Evolutionary conservation across 495 filamentous ascomycete species (phyloP), one percentile per base, ranked within the genome.

Genomic region (Xylaria venustula): DNA sequence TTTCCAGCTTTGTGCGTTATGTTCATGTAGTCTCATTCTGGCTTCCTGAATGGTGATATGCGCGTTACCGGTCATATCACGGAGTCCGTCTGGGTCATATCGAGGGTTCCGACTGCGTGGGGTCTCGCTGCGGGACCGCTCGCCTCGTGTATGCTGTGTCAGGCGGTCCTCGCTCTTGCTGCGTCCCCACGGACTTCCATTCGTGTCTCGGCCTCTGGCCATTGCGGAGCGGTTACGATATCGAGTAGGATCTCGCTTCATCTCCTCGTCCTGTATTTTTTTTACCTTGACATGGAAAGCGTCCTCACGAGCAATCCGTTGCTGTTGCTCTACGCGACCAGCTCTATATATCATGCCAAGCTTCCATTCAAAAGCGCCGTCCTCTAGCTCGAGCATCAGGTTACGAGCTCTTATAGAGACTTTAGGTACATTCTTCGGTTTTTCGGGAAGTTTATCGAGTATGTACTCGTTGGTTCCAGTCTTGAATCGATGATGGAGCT

Each of bases 321-420:
- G 93, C 68, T 86, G 84, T 74, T 97, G 91, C 67, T 99, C 94
- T 49, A 91, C 78, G 22, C 96, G 77, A 2, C 95, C 94, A 20
- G 88, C 83, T 6, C 93, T 87, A 66, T 98, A 98, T 48, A 98
- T 99, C 64, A 88, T 83, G 0, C 91, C 90, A 20, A 99, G 81
- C 67, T 97, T 97, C 89, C 93, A 97, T 70, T 99, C 94, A 68
- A 99, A 99, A 1, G 90, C 88, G 52, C 94, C 92, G 72, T 99
- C 94, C 73, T 99, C 94, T 48, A 99, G 77, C 61, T 97, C 91
- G 58, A 98, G 91, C 22, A 97, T 75, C 9, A 98, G 71, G 0
- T 87, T 89, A 69, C 89, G 92, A 50, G 87, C 89, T 46, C 91
- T 85, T 1, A 99, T 48, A 0, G 91, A 91, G 12, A 98, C 75